Percentiles rank a stretch among this genome's conserved stretches.
Conservation (phyloP, 2,329 filamentous ascomycete species). For the Colletotrichum nymphaeae region DNA sequence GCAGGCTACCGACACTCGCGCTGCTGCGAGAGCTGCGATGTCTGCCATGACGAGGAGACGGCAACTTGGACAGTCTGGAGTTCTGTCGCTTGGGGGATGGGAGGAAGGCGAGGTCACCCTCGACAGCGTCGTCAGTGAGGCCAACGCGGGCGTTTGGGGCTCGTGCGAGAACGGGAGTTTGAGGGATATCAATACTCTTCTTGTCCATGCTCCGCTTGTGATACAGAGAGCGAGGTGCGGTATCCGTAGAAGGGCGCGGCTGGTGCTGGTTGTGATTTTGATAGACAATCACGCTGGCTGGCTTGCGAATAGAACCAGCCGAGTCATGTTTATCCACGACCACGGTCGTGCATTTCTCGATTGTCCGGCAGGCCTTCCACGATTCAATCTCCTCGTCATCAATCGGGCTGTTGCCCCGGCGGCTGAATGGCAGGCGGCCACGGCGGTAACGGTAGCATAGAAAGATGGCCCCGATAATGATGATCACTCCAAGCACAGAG, state of each 20-base stretch:
- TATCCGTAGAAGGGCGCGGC: conserved; percentile 25
- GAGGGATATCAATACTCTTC: conserved; percentile 58
- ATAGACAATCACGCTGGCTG: conserved; percentile 67
- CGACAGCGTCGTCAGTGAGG: conserved; percentile 70
- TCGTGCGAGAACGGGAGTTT: conserved; percentile 64
- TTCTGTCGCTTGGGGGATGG: conserved; percentile 62
- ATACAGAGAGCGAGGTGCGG: conserved; percentile 22
- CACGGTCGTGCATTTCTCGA: conserved; percentile 45
- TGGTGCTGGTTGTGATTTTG: conserved; percentile 43
- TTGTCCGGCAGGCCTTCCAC: conserved; percentile 59
- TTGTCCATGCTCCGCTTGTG: conserved; percentile 42
- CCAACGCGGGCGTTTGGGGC: conserved; percentile 73
- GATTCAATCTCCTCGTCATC: conserved; percentile 74
- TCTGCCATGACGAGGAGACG: conserved; percentile 50
- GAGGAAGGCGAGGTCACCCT: conserved; percentile 71
- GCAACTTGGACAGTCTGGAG: conserved; percentile 64
- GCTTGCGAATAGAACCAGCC: conserved; percentile 53
- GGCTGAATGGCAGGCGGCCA: conserved; percentile 55
- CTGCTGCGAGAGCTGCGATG: conserved; percentile 60
- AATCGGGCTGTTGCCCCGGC: conserved; percentile 67
- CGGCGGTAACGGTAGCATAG: conserved; percentile 52
- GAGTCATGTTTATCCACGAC: conserved; percentile 48
- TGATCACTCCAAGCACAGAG: conserved; percentile 56
- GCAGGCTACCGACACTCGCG: conserved; percentile 53
- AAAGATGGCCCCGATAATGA: conserved; percentile 48